Percentiles rank a stretch among this genome's conserved stretches.
Conservation (phyloP, 345 rosid species). For the Rhodamnia rubescens region DNA sequence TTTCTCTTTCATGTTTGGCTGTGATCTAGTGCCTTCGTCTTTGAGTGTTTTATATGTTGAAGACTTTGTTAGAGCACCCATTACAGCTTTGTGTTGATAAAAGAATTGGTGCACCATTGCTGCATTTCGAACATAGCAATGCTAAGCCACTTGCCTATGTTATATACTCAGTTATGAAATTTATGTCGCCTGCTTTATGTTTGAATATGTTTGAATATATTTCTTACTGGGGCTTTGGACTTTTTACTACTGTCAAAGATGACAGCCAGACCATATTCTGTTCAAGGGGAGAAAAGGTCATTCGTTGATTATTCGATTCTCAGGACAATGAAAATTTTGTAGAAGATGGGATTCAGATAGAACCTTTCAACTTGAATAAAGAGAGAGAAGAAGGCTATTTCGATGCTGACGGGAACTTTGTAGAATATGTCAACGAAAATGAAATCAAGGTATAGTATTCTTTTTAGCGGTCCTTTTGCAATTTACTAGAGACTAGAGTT, state of each 20-base stretch:
- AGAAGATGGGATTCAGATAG: constrained; percentile 88
- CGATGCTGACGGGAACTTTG: constrained; percentile 82
- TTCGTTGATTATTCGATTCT: constrained; percentile 23
- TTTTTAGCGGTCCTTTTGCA: not conserved
- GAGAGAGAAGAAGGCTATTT: constrained; percentile 98
- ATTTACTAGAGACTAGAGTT: not conserved
- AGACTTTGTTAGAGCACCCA: not conserved
- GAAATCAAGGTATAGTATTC: constrained; percentile 52
- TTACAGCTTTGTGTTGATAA: not conserved
- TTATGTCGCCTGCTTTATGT: not conserved
- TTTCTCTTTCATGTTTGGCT: not conserved
- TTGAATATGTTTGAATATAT: not conserved
- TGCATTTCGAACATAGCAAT: not conserved
- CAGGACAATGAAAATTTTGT: constrained; percentile 66
- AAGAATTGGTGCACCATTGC: not conserved
- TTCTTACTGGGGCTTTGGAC: not conserved
- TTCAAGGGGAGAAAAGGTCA: constrained; percentile 4
- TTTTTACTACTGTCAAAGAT: not conserved
- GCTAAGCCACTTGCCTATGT: not conserved
- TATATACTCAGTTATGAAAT: not conserved
- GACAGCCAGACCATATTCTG: not conserved
- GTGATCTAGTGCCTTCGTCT: not conserved
- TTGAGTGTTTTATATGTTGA: not conserved
- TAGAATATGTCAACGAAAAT: constrained; percentile 69
- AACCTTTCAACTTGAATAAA: constrained; percentile 80